phyloP scores from a whole-genome alignment of 805 yeast species.

The Ogataea trehaloabstinens region DNA sequence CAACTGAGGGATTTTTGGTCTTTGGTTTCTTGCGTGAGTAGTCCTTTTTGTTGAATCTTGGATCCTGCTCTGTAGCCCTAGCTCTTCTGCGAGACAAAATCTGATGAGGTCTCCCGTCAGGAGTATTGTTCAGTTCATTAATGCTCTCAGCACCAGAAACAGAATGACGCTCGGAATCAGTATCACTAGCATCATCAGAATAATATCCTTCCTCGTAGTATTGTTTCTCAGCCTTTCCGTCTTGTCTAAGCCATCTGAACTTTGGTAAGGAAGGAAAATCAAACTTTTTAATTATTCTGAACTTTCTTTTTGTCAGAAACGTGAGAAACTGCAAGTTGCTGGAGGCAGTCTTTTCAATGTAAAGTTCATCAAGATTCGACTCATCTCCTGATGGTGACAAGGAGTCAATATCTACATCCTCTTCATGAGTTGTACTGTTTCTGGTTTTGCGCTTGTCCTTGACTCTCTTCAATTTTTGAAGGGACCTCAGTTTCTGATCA shows the following conservation, averaged over 20 bases:
- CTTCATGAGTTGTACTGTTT: neutral
- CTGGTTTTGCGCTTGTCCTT: conserved; percentile 11
- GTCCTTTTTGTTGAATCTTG: conserved; percentile 45
- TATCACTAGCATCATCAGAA: conserved; percentile 17
- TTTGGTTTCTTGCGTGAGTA: conserved; percentile 36
- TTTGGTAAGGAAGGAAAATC: conserved; percentile 43
- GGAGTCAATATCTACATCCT: conserved; percentile 3
- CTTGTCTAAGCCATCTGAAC: conserved; percentile 32
- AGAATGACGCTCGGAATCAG: conserved; percentile 5
- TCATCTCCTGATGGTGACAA: conserved; percentile 8
- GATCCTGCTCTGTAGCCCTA: conserved; percentile 15
- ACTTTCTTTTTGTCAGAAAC: conserved; percentile 24
- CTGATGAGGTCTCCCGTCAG: neutral
- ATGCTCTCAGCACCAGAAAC: conserved; percentile 1
- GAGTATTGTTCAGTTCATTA: neutral
- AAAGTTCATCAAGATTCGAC: conserved; percentile 14
- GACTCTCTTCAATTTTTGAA: conserved; percentile 13
- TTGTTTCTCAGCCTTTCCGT: conserved; percentile 32
- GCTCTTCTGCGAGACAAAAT: neutral
- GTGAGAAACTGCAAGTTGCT: conserved; percentile 18
- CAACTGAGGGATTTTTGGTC: neutral
- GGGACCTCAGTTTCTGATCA: conserved; percentile 43
- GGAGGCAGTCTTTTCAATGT: conserved; percentile 10
- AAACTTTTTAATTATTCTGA: conserved; percentile 32
- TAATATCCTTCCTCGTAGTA: conserved; percentile 34